phyloP scores from a whole-genome alignment of 2,329 filamentous ascomycete species.

The Aschersonia sp. region DNA sequence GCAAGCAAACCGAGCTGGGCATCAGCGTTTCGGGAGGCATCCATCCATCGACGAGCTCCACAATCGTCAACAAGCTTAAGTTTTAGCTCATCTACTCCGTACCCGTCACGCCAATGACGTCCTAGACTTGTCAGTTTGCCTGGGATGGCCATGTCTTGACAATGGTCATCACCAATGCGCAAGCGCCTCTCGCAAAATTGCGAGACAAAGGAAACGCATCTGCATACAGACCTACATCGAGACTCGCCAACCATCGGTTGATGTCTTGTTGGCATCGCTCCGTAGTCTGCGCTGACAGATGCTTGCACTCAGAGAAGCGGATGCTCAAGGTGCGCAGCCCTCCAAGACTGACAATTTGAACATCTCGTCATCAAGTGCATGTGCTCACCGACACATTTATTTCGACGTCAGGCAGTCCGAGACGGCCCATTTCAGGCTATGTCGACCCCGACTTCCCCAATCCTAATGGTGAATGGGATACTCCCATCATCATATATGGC shows the following conservation, averaged over 20 bases:
- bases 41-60: no score
- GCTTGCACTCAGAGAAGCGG: not conserved
- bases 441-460: constrained; percentile 38
- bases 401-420: not conserved
- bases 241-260: not conserved
- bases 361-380: not conserved
- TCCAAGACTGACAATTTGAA: not conserved
- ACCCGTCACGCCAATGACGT: not conserved
- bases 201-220: no score
- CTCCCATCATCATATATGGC: constrained; percentile 34
- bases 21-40: no score
- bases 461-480: constrained; percentile 28
- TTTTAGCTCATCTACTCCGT: not conserved
- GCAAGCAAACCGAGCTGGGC: no score
- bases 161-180: not conserved
- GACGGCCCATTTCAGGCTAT: constrained; percentile 16
- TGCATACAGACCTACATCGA: not conserved
- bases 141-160: not conserved
- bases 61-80: not conserved
- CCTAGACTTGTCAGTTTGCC: not conserved
- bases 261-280: not conserved
- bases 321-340: not conserved
- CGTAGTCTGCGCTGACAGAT: not conserved
- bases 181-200: no score
- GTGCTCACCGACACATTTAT: not conserved